Conservation (phyloP, 192 early-diverging fungal genomes). For the Coemansia sp. region DNA sequence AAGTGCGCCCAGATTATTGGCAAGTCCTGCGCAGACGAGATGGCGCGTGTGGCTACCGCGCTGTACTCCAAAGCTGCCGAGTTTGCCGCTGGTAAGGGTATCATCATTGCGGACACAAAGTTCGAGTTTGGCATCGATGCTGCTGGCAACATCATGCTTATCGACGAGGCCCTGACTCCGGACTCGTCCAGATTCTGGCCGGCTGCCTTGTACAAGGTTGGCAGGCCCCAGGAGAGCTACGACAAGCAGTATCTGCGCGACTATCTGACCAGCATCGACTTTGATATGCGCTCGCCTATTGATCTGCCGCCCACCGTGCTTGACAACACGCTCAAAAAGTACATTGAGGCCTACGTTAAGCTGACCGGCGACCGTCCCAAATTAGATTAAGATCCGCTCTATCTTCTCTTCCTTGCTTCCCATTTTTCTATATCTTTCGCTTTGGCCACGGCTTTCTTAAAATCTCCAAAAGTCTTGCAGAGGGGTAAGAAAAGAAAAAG, state of each 20-base stretch:
- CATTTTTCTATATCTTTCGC: not conserved
- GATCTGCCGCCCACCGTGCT: conserved; percentile 82
- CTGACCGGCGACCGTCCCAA: conserved; percentile 72
- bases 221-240: conserved; percentile 80
- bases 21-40: conserved; percentile 68
- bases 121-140: conserved; percentile 98
- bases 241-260: conserved; percentile 98
- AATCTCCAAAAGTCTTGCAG: no score
- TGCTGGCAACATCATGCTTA: conserved; percentile 76
- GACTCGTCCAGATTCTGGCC: conserved; percentile 99
- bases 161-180: conserved; percentile 97
- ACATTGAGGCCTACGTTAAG: conserved; percentile 85
- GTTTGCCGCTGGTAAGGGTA: conserved; percentile 79
- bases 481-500: not conserved
- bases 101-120: conserved; percentile 99
- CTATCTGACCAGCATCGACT: conserved; percentile 83
- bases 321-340: conserved; percentile 85
- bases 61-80: conserved; percentile 84
- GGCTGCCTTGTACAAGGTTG: conserved; percentile 73
- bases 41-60: conserved; percentile 71
- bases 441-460: not conserved
- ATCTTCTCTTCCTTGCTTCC: not conserved
- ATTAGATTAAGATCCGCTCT: conserved; percentile 45
- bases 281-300: conserved; percentile 82
- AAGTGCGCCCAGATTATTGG: conserved; percentile 87